Evolutionary conservation across 495 filamentous ascomycete species (phyloP), one percentile per base, ranked within the genome.

Genomic region (Glutinoglossum americanum): DNA sequence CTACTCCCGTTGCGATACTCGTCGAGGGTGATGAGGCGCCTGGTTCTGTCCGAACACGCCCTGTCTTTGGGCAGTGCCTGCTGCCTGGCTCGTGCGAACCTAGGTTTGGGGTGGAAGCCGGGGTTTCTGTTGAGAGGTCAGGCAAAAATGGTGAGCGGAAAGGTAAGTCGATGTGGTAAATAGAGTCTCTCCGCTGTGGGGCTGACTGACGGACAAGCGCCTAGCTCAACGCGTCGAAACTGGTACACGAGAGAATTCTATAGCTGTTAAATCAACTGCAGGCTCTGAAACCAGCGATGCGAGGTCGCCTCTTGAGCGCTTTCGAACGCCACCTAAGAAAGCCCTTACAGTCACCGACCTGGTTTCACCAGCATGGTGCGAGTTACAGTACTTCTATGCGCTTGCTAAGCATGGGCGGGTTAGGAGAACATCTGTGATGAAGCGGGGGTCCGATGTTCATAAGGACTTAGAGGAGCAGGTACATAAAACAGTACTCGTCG

Each of bases 261-360:
- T 41, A 19, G 27, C 25, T 35, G 11, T 53, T 45, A 8, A 54
- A 35, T 28, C 17, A 41, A 32, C 27, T 54, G 35, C 58, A 54
- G 27, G 47, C 53, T 48, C 54, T 51, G 5, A 37, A 33, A 48
- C 54, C 13, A 44, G 23, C 37, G 76, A 79, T 62, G 57, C 69
- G 6, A 69, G 74, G 33, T 76, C 83, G 0, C 83, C 81, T 0
- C 69, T 84, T 26, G 77, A 88, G 57, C 82, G 87, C 33, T 97
- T 94, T 65, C 82, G 92, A 25, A 79, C 77, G 1, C 74, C 76
- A 23, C 85, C 85, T 0, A 82, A 77, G 62, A 89, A 85, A 62
- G 77, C 84, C 0, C 77, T 98, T n/a, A 87, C 85, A 0, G 92
- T 98, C 4, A 85, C 87, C 1, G 92, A 98, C 67, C 66, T 98